Evolutionary conservation across 495 filamentous ascomycete species (phyloP).

Genomic region (Aspergillus campestris): DNA sequence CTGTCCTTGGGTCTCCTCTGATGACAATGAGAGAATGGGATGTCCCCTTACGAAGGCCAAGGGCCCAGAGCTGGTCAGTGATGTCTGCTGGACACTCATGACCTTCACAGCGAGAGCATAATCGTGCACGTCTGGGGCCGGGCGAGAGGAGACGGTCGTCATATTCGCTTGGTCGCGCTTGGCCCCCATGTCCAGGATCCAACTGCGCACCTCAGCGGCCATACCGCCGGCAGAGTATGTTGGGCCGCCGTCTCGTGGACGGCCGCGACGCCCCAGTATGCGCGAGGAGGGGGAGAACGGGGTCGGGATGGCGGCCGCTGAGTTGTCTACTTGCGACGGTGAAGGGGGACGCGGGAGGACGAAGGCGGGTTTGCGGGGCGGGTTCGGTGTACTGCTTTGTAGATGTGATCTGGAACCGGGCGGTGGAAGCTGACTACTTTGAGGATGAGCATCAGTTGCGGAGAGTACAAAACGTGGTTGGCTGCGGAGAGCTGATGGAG

Average conservation of each 20-base stretch:
- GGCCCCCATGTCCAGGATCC: slow-evolving; percentile 35
- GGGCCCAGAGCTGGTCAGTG: slow-evolving; percentile 20
- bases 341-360: slow-evolving; percentile 35
- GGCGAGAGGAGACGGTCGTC: neutral
- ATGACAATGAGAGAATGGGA: neutral
- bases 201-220: slow-evolving; percentile 35
- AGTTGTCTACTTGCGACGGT: slow-evolving; percentile 14
- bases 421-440: slow-evolving; percentile 10
- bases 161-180: slow-evolving; percentile 22
- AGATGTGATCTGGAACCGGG: too few species aligned
- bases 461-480: slow-evolving; percentile 25
- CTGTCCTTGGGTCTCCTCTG: neutral
- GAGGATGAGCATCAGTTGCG: slow-evolving; percentile 11
- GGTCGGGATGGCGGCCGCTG: slow-evolving; percentile 18
- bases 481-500: slow-evolving; percentile 15
- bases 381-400: neutral
- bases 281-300: slow-evolving; percentile 36
- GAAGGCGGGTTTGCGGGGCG: slow-evolving; percentile 24
- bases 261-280: slow-evolving; percentile 24
- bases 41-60: slow-evolving; percentile 22
- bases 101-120: slow-evolving; percentile 21
- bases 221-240: slow-evolving; percentile 33
- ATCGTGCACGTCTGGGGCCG: neutral
- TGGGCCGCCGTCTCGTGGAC: slow-evolving; percentile 12
- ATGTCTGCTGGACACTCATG: slow-evolving; percentile 8